Evolutionary conservation across 495 filamentous ascomycete species (phyloP).

Genomic region (Cenococcum geophilum): DNA sequence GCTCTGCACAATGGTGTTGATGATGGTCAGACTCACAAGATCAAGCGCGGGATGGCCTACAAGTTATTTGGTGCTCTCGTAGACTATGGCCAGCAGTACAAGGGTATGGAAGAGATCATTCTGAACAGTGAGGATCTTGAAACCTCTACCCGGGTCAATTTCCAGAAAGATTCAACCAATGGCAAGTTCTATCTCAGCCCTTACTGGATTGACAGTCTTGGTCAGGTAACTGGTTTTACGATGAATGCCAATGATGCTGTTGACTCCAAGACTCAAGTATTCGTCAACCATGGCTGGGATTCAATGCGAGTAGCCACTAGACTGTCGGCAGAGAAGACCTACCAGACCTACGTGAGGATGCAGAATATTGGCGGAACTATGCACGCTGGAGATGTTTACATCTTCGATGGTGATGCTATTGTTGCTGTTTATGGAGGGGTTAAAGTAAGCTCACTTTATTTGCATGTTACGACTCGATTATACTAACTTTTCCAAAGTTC

Average conservation of each 20-base stretch:
- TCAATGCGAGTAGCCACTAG: conserved; percentile 63
- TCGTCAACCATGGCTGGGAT: conserved; percentile 76
- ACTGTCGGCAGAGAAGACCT: conserved; percentile 57
- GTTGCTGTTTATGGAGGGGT: conserved; percentile 33
- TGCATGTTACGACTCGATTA: background rate
- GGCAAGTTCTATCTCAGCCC: conserved; percentile 20
- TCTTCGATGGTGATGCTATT: conserved; percentile 43
- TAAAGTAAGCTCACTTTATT: conserved; percentile 7
- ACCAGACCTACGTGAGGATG: conserved; percentile 68
- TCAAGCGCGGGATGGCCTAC: conserved; percentile 63
- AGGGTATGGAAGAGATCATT: conserved; percentile 70
- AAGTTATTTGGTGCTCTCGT: conserved; percentile 67
- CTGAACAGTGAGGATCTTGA: conserved; percentile 66
- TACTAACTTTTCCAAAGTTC: conserved; percentile 14
- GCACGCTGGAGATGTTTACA: conserved; percentile 48
- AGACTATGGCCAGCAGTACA: conserved; percentile 61
- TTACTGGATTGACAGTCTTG: conserved; percentile 28
- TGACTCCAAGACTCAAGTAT: conserved; percentile 64
- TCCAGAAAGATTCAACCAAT: conserved; percentile 9
- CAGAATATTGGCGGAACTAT: conserved; percentile 41
- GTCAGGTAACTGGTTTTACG: conserved; percentile 57
- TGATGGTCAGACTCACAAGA: conserved; percentile 13
- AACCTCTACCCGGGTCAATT: conserved; percentile 59
- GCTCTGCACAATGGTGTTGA: conserved; percentile 38
- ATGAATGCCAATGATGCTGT: conserved; percentile 71